Percentiles rank a stretch among this genome's conserved stretches.
Conservation (phyloP, 2,329 filamentous ascomycete species). For the Diplodia corticola region DNA sequence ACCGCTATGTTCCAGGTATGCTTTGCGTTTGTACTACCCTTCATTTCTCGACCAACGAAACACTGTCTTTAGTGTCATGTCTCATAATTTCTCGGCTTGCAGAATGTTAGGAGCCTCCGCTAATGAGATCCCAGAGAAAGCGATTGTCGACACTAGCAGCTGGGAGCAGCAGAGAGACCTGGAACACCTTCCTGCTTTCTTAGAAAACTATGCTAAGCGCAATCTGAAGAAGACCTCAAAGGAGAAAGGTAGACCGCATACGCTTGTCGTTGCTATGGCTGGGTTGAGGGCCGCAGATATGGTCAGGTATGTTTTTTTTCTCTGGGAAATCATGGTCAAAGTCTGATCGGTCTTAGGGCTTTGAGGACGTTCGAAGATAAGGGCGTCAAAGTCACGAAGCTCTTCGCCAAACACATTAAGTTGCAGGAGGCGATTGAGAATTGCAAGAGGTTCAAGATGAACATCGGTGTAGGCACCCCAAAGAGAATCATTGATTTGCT, state of each 20-base stretch:
- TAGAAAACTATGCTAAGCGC: conserved; percentile 66
- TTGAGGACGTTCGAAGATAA: conserved; percentile 79
- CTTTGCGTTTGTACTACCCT: not conserved
- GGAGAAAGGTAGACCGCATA: conserved; percentile 67
- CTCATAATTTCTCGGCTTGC: conserved; percentile 25
- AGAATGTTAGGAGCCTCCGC: not conserved
- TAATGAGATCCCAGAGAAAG: conserved; percentile 55
- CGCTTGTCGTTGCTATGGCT: conserved; percentile 81
- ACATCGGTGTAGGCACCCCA: conserved; percentile 89
- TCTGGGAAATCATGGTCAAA: conserved; percentile 20
- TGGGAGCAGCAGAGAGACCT: conserved; percentile 68
- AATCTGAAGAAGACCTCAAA: conserved; percentile 64
- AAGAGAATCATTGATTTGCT: conserved; percentile 78
- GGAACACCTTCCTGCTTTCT: conserved; percentile 73
- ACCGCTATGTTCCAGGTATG: conserved; percentile 76
- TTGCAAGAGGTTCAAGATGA: conserved; percentile 67
- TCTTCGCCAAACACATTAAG: conserved; percentile 99
- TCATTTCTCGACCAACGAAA: not conserved
- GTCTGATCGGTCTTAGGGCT: conserved; percentile 44
- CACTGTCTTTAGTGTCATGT: not conserved
- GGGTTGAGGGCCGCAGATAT: conserved; percentile 85
- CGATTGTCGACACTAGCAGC: conserved; percentile 76
- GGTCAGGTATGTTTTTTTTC: conserved; percentile 56
- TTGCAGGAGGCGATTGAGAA: conserved; percentile 79
- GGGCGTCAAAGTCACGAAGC: conserved; percentile 76